Evolutionary conservation across 2,329 filamentous ascomycete genomes (phyloP).

Genomic region (Sordariomycetes sp.): DNA sequence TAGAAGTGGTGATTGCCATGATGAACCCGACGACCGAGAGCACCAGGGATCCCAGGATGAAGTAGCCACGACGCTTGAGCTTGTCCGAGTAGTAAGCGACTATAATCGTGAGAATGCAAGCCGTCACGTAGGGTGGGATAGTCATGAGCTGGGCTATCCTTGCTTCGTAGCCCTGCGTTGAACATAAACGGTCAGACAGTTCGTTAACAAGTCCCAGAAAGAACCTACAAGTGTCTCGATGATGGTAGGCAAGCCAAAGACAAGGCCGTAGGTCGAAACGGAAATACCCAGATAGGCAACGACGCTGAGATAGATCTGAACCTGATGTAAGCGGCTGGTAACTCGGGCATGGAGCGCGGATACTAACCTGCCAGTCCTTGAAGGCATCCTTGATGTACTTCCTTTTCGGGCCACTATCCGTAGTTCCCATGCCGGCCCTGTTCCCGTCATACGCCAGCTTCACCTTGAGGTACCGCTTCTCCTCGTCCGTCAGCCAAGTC

Average conservation of each 20-base stretch:
- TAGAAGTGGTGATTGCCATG: slow-evolving; percentile 60
- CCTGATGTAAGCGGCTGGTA: slow-evolving; percentile 40
- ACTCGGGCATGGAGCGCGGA: slow-evolving; percentile 45
- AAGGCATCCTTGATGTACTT: slow-evolving; percentile 6
- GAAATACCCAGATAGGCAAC: slow-evolving; percentile 5
- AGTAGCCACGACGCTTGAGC: slow-evolving; percentile 4
- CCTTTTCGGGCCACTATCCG: slow-evolving; percentile 4
- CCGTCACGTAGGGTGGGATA: slow-evolving; percentile 1
- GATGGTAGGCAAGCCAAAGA: slow-evolving; percentile 7
- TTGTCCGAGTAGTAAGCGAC: slow-evolving; percentile 7
- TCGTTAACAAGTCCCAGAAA: background rate
- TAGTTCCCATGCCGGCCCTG: slow-evolving; percentile 2
- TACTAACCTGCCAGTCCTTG: slow-evolving; percentile 6
- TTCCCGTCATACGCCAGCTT: slow-evolving; percentile 9
- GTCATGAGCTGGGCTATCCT: slow-evolving; percentile 1
- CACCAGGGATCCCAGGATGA: slow-evolving; percentile 4
- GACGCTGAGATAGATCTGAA: slow-evolving; percentile 7
- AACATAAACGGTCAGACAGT: background rate
- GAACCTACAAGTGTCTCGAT: slow-evolving; percentile 4
- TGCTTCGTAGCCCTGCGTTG: slow-evolving; percentile 21
- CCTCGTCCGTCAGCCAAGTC: slow-evolving; percentile 52
- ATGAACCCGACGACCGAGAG: slow-evolving; percentile 3
- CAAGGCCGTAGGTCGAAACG: slow-evolving; percentile 6
- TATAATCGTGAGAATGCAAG: slow-evolving; percentile 5
- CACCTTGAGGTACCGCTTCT: slow-evolving; percentile 30